Evolutionary conservation across 1,139 yeast genomes (phyloP).

Genomic region (Geotrichum candidum): DNA sequence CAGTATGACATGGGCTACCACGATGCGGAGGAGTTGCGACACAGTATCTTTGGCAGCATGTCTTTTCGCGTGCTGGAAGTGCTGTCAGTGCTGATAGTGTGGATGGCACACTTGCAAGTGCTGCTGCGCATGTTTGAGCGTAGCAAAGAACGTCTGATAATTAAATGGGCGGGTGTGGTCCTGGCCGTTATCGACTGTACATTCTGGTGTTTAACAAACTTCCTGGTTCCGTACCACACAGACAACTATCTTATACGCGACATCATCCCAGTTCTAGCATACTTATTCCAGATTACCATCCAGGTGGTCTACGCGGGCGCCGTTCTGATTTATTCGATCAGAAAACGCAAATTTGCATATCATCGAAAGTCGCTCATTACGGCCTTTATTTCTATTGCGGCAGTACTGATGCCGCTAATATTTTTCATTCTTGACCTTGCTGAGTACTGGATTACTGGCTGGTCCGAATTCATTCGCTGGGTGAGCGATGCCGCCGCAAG

Average conservation of each 20-base stretch:
- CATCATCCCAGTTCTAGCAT: slow-evolving; percentile 69
- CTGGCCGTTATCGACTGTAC: slow-evolving; percentile 42
- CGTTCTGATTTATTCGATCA: slow-evolving; percentile 53
- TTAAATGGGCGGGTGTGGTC: slow-evolving; percentile 55
- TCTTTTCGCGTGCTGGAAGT: slow-evolving; percentile 59
- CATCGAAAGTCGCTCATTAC: slow-evolving; percentile 47
- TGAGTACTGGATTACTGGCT: slow-evolving; percentile 63
- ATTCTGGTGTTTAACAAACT: slow-evolving; percentile 22
- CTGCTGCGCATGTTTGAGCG: slow-evolving; percentile 66
- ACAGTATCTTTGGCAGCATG: slow-evolving; percentile 42
- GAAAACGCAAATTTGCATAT: slow-evolving; percentile 52
- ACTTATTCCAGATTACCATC: slow-evolving; percentile 66
- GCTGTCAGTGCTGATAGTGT: slow-evolving; percentile 54
- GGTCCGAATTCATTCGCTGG: slow-evolving; percentile 69
- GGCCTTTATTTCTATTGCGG: slow-evolving; percentile 51
- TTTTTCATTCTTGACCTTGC: slow-evolving; percentile 75
- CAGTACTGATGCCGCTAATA: slow-evolving; percentile 62
- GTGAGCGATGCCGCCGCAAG: slow-evolving; percentile 41
- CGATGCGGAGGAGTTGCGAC: slow-evolving; percentile 50
- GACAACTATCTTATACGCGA: slow-evolving; percentile 37
- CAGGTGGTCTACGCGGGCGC: slow-evolving; percentile 66
- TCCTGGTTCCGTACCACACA: slow-evolving; percentile 27
- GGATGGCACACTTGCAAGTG: slow-evolving; percentile 73
- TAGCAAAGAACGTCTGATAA: slow-evolving; percentile 58
- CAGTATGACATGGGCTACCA: slow-evolving; percentile 48